A percentile compares a stretch with the other conserved stretches of the same genome.
Evolutionary conservation across 306 rosid species (phyloP).

Genomic region (Acacia crassicarpa): DNA sequence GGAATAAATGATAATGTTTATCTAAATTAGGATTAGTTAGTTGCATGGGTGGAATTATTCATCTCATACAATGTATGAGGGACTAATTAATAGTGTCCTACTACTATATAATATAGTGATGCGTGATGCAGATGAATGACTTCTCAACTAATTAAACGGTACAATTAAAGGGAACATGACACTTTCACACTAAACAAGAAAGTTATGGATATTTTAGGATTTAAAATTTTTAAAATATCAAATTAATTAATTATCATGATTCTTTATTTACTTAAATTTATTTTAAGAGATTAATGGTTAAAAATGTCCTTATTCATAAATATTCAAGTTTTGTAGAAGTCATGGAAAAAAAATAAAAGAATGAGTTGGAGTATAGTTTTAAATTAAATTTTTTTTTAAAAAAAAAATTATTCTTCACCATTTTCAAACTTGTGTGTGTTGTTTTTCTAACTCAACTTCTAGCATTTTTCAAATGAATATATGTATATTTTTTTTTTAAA

Average conservation of each 20-base stretch:
- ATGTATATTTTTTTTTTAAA: no score
- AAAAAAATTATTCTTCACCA: background rate
- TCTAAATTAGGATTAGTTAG: background rate
- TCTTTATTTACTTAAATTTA: background rate
- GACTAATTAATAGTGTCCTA: background rate
- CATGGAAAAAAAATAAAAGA: no score
- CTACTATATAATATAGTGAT: background rate
- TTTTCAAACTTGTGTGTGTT: background rate
- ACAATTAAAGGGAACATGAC: background rate
- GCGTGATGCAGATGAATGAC: background rate
- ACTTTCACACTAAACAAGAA: background rate
- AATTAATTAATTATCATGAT: background rate
- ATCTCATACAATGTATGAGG: constrained; percentile 26
- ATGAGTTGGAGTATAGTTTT: no score
- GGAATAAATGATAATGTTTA: background rate
- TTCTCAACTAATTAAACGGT: constrained; percentile 2
- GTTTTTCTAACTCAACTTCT: background rate
- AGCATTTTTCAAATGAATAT: background rate
- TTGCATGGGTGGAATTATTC: background rate
- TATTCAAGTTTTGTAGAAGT: no score
- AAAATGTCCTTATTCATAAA: background rate
- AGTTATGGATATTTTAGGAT: background rate
- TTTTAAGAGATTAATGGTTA: background rate
- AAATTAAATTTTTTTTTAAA: no score
- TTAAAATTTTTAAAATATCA: background rate